A percentile compares a stretch with the other conserved stretches of the same genome.
Evolutionary conservation across 2,329 filamentous ascomycete species (phyloP).

Genomic region (Chalara sp.): DNA sequence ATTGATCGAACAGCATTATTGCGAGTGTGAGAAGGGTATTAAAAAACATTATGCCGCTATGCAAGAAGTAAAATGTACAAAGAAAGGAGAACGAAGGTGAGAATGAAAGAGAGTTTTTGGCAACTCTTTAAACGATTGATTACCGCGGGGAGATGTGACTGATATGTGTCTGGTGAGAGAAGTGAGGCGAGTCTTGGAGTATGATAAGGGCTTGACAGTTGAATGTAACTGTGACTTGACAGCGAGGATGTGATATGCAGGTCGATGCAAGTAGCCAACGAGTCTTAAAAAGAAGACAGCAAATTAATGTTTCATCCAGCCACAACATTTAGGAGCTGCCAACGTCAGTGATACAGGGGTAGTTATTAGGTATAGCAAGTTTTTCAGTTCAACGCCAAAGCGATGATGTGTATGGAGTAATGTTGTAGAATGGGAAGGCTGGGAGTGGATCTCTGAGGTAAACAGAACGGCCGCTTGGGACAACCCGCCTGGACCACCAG

Average conservation of each 20-base stretch:
- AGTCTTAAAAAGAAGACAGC: neutral
- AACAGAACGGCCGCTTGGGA: too few species aligned
- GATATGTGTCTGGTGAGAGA: too few species aligned
- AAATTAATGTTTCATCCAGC: neutral
- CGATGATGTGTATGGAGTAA: too few species aligned
- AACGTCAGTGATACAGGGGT: neutral
- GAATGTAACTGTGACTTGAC: neutral
- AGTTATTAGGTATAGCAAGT: neutral
- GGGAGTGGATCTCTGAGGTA: neutral
- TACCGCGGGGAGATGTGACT: too few species aligned
- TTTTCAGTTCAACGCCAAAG: neutral
- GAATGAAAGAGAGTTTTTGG: too few species aligned
- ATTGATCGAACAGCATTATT: slow-evolving; percentile 12
- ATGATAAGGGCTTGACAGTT: neutral
- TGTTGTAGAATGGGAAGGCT: neutral
- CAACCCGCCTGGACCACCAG: too few species aligned
- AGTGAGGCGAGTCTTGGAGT: too few species aligned
- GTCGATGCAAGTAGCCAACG: neutral
- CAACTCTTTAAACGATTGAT: too few species aligned
- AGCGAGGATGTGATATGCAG: neutral
- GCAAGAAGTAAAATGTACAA: neutral
- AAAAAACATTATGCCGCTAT: slow-evolving; percentile 20
- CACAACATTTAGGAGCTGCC: neutral
- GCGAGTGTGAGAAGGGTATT: slow-evolving; percentile 15
- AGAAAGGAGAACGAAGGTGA: neutral